Evolutionary conservation across 2,329 filamentous ascomycete genomes (phyloP), one percentile per base, ranked within the genome.

Genomic region (Fusarium kyushuense): DNA sequence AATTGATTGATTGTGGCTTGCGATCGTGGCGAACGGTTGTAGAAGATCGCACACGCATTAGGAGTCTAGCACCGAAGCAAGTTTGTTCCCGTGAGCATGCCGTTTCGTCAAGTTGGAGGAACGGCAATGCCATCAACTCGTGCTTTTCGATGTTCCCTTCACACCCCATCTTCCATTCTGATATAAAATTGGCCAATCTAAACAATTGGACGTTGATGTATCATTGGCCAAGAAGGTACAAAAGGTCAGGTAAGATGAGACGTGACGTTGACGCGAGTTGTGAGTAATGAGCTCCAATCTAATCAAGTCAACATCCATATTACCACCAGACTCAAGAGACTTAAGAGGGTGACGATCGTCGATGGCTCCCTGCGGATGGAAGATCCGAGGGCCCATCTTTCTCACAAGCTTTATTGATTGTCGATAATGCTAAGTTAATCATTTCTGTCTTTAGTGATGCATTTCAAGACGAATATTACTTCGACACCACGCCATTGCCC

Each of bases 41-140:
- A 52, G 51, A 51, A 55, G 63, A 66, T 58, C 55, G 32, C 38
- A 61, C 48, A 66, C 57, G 55, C 25, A 63, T 53, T 52, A 41
- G 58, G 45, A 54, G 29, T 48, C 41, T 32, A 41, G 58, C 43
- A 57, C 42, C 58, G 42, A 57, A 61, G 47, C 33, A 58, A 53
- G 47, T 69, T 27, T 42, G 71, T 52, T 62, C 71, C 69, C 71
- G 67, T 73, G 71, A 35, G 66, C 67, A 65, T 56, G 55, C 58
- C 43, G 43, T 56, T 54, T 43, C 38, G 23, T 30, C 12, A 58
- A 62, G 58, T 67, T 61, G 71, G 70, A 69, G 71, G 69, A 59
- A 70, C 66, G 56, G 70, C 49, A 55, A 63, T 29, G 54, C 62
- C 59, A 54, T 58, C 54, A 53, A 70, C 65, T 70, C 60, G 70